phyloP scores from a whole-genome alignment of 2,329 filamentous ascomycete species.

The Colletotrichum orchidophilum region DNA sequence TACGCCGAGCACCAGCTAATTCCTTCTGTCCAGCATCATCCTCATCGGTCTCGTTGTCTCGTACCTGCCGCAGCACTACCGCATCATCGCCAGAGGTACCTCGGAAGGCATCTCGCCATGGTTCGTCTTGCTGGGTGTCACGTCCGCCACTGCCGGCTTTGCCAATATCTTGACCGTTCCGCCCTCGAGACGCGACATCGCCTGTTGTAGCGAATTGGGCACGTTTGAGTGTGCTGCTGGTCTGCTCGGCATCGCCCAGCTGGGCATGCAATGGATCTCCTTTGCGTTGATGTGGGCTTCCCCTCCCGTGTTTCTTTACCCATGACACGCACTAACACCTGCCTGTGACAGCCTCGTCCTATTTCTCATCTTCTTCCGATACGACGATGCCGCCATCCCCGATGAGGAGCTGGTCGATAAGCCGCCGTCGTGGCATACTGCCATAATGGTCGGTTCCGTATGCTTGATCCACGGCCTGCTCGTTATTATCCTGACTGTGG shows the following conservation, averaged over 20 bases:
- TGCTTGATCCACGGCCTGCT: slow-evolving; percentile 82
- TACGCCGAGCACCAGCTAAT: slow-evolving; percentile 33
- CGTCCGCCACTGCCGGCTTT: slow-evolving; percentile 87
- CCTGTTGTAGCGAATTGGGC: slow-evolving; percentile 85
- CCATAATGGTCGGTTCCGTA: slow-evolving; percentile 75
- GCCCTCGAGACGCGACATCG: slow-evolving; percentile 83
- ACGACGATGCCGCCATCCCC: slow-evolving; percentile 61
- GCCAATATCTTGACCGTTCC: slow-evolving; percentile 92
- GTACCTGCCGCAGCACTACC: slow-evolving; percentile 93
- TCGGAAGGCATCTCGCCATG: slow-evolving; percentile 96
- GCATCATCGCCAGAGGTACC: slow-evolving; percentile 85
- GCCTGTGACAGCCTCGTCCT: slow-evolving; percentile 74
- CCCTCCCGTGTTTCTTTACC: background rate
- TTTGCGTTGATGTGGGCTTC: slow-evolving; percentile 85
- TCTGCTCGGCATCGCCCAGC: slow-evolving; percentile 87
- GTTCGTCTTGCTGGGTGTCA: slow-evolving; percentile 93
- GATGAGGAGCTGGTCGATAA: slow-evolving; percentile 60
- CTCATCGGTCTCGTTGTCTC: slow-evolving; percentile 89
- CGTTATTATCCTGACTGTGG: slow-evolving; percentile 72
- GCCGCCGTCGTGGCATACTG: slow-evolving; percentile 78
- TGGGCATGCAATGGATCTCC: slow-evolving; percentile 91
- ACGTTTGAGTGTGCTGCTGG: slow-evolving; percentile 86
- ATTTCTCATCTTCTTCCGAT: slow-evolving; percentile 94
- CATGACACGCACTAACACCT: background rate
- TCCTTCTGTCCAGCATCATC: slow-evolving; percentile 65